Evolutionary conservation across 2,329 filamentous ascomycete genomes (phyloP), one percentile per base, ranked within the genome.

Genomic region (Aspergillus persii): DNA sequence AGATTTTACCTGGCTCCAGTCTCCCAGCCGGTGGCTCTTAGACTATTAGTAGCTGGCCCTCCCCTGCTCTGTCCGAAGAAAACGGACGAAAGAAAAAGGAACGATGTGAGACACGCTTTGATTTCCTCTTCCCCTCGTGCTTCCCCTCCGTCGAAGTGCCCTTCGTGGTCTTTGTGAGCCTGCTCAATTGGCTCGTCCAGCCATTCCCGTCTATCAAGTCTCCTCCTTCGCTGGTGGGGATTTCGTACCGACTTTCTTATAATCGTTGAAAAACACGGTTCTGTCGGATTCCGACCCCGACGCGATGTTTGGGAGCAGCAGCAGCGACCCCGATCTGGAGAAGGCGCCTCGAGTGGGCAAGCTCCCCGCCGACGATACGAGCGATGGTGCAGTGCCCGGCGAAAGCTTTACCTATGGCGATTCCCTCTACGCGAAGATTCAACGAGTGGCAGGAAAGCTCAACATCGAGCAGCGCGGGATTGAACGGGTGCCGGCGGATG

Each of bases 381-480:
- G 77, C 61, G 71, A 69, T 61, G 77, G 77, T 52, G 83, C 83
- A 11, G 83, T 88, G 3, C 79, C 80, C 3, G 84, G 83, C 27
- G 84, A 88, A 67, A 83, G 76, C 62, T 87, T 89, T 65, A 80
- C 81, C 60, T 77, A 83, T 60, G 86, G 85, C 58, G 74, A 84
- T 67, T 79, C 78, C 39, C 66, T 77, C 58, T 86, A 85, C 68
- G 86, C 84, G 18, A 85, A 79, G 68, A 63, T 86, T 0, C 87
- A 89, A 72, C 82, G 85, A 31, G 67, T 90, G 12, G 88, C 87
- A 0, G 86, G 83, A 48, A 86, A 81, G 66, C 80, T 89, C 62
- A 84, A 87, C 47, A 84, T 92, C 56, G 89, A 93, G 75, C 86
- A 90, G 76, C 80, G 89, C 69, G 89, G 89, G 56, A 90, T 92